Evolutionary conservation across 202 grass and related monocot species (phyloP), one percentile per base, ranked within the genome.

Genomic region (Dendrocalamus latiflorus): DNA sequence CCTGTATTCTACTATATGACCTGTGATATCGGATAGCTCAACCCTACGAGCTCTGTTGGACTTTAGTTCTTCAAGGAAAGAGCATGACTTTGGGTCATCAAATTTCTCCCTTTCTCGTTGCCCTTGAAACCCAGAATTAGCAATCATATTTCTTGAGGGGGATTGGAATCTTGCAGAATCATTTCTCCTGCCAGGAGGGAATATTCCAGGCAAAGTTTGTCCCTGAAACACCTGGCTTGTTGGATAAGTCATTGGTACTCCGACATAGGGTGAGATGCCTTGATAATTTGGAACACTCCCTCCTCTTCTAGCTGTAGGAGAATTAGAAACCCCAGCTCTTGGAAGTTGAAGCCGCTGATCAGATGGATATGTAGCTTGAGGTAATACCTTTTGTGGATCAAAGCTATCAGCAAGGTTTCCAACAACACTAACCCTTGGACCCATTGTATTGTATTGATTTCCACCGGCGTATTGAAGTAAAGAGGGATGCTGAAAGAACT

Each of bases 51-150:
- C 74, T 82, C 88, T 91, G 87, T 91, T 96, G 44, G 83, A 85
- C 55, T 96, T 99, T 9, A 99, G 76, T 79, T 99, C 96, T 81
- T 96, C 96, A 58, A 99, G 78, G 74, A 99, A 96, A 83, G 96
- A 91, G 63, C 74, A 90, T 20, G 87, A 48, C 76, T 92, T 98
- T 47, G 78, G 59, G 39, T 88, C 90, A 88, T 96, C 91, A 86
- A 85, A 73, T 78, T 94, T 95, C 37, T 75, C 88, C 39, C 83
- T 85, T 53, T 87, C 86, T 70, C 70, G 86, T 25, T 92, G 90
- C 54, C 89, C 86, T 70, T 86, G 88, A 83, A 87, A 76, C 39
- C 87, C 90, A 75, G 87, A 86, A 84, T 4, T 64, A 77, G 74
- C 59, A 65, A 38, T 72, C 39, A 85, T 67, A 68, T 72, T 83